Conservation (phyloP, 164 flowering plant species). For the Vitis amurensis region DNA sequence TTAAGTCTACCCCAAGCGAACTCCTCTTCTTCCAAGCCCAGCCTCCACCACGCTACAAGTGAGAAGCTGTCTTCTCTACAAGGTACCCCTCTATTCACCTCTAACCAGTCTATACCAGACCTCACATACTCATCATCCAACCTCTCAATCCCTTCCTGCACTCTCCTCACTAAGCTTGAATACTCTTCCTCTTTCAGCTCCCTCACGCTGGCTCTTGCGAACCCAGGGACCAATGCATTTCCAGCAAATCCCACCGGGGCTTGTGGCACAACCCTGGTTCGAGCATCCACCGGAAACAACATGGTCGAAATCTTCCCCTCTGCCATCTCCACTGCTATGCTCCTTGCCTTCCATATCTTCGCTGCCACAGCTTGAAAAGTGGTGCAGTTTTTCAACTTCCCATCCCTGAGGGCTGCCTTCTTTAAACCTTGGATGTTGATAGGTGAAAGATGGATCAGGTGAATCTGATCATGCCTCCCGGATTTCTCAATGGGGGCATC, state of each 20-base stretch:
- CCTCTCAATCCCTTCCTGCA: slow-evolving; percentile 31
- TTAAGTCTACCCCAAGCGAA: slow-evolving; percentile 26
- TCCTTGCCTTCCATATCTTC: slow-evolving; percentile 25
- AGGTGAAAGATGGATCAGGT: slow-evolving; percentile 18
- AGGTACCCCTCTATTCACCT: slow-evolving; percentile 4
- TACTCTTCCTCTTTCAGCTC: slow-evolving; percentile 5
- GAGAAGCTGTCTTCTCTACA: slow-evolving; percentile 31
- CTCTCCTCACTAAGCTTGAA: slow-evolving; percentile 3
- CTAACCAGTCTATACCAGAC: slow-evolving; percentile 4
- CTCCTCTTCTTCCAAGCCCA: slow-evolving; percentile 25
- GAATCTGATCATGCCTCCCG: not conserved
- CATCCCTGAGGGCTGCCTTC: slow-evolving; percentile 9
- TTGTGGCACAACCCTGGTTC: slow-evolving; percentile 20
- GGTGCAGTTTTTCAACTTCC: slow-evolving; percentile 13
- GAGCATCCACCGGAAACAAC: slow-evolving; percentile 32
- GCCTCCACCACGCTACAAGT: slow-evolving; percentile 30
- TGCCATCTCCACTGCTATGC: slow-evolving; percentile 8
- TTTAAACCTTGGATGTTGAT: slow-evolving; percentile 18
- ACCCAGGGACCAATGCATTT: slow-evolving; percentile 32
- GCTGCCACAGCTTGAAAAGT: slow-evolving; percentile 21
- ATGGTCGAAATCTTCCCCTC: slow-evolving; percentile 16
- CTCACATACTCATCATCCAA: slow-evolving; percentile 32
- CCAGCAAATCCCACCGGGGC: slow-evolving; percentile 26
- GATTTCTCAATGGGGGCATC: not conserved
- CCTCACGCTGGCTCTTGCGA: slow-evolving; percentile 21